Evolutionary conservation across 148 eudicot genomes (phyloP).

Genomic region (Dysphania ambrosioides): DNA sequence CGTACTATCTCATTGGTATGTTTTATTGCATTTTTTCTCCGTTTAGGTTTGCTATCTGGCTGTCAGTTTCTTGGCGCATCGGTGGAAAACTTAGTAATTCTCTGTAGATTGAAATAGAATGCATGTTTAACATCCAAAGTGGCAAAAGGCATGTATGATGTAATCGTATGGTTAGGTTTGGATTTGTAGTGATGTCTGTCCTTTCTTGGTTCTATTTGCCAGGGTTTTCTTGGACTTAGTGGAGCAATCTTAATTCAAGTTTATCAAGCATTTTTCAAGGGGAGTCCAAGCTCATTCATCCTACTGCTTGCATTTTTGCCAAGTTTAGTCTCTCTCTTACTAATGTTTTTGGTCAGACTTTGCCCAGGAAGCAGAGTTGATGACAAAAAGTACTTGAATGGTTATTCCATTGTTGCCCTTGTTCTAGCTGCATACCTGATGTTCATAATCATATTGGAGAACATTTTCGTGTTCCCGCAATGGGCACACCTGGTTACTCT

Average conservation of each 20-base stretch:
- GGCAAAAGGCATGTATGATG: neutral
- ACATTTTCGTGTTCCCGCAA: slow-evolving; percentile 46
- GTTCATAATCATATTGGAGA: slow-evolving; percentile 58
- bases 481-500: slow-evolving; percentile 44
- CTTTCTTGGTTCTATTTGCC: slow-evolving; percentile 14
- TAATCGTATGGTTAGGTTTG: too few species aligned
- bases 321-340: slow-evolving; percentile 39
- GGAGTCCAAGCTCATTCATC: slow-evolving; percentile 56
- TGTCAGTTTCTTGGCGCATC: neutral
- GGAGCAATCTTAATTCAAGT: slow-evolving; percentile 85
- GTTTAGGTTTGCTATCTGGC: neutral
- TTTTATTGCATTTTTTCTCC: neutral
- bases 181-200: neutral
- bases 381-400: slow-evolving; percentile 61
- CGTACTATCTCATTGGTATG: neutral
- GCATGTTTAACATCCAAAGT: neutral
- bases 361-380: slow-evolving; percentile 34
- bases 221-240: slow-evolving; percentile 93
- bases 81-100: neutral
- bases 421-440: slow-evolving; percentile 64
- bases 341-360: slow-evolving; percentile 65
- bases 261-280: slow-evolving; percentile 54
- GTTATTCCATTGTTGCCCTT: slow-evolving; percentile 58
- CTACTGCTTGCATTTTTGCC: slow-evolving; percentile 80
- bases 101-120: neutral